Base-by-base conservation (phyloP, 805 yeast species). In the Candida sonorensis region DNA sequence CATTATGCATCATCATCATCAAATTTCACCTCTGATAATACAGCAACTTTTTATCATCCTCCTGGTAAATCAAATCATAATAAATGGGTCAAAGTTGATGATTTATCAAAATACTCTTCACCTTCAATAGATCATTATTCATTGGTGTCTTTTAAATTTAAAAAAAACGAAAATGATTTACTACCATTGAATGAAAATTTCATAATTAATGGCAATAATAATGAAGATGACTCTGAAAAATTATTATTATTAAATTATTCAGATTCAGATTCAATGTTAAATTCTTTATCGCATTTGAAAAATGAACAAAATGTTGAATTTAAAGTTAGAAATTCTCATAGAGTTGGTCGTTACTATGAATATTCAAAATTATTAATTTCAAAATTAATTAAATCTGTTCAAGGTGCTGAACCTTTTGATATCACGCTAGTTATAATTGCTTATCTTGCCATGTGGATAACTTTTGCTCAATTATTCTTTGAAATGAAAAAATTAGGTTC, bases 361-460 rank as follows among this genome's bases (percentile, higher is more conserved):
- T 69, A 75, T 43, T 50, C 69, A 27, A 56, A 60, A 22, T 55
- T 64, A 16, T 56, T 66, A 9, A 50, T 64, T 27, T 32, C 48
- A 12, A 71, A 63, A 41, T 48, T 76, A 12, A 46, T 60, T 31
- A 63, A 59, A 29, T 58, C 75, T 40, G 64, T 80, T 33, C 63
- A 66, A 31, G 79, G 81, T 39, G 92, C 96, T 12, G 95, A 88
- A 45, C 74, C 81, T 17, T 85, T 85, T 44, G 97, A 90, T 57
- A 77, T 88, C 24, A 75, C 77, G 10, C 67, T 88, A 37, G 79
- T 92, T 31, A 67, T 84, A 3, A 54, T 78, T 31, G 97, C 95
- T 3, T 90, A 90, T 56, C 46, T 75, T 17, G 94, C 94, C 29
- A 87, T 88, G 95, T 67, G 83, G 69, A 78, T 82, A 57, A 84